These are phyloP conservation scores for Paralagenidium karlingii DNA, from an alignment of 352 stramenopile genomes.

Conservation along the genomic window DNA sequence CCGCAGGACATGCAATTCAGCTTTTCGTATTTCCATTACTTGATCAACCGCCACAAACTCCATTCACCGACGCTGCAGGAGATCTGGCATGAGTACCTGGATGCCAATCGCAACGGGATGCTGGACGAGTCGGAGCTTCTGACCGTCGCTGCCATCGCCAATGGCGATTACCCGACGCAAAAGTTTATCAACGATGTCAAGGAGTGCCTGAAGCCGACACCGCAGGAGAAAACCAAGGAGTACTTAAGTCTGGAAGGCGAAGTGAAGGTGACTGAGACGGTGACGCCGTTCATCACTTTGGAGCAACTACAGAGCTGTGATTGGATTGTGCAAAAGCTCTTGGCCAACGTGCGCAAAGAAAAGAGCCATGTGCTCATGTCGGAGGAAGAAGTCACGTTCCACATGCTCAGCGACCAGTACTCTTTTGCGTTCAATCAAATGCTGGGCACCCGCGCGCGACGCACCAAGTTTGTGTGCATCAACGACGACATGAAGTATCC, in stretches of 20 bases:
- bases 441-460: slow-evolving; percentile 80
- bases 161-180: slow-evolving; percentile 57
- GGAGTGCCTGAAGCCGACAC: slow-evolving; percentile 39
- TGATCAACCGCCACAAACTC: slow-evolving; percentile 83
- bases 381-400: slow-evolving; percentile 87
- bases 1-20: slow-evolving; percentile 92
- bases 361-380: slow-evolving; percentile 36
- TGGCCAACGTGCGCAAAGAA: slow-evolving; percentile 56
- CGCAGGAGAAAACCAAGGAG: slow-evolving; percentile 53
- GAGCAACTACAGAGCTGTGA: slow-evolving; percentile 36
- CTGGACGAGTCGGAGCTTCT: slow-evolving; percentile 86
- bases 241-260: slow-evolving; percentile 37
- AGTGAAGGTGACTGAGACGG: slow-evolving; percentile 52
- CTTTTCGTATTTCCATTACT: slow-evolving; percentile 93
- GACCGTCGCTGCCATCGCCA: slow-evolving; percentile 75
- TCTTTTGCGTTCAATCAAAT: slow-evolving; percentile 85
- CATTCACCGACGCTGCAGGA: slow-evolving; percentile 53
- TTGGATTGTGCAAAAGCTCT: slow-evolving; percentile 30
- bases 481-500: slow-evolving; percentile 93
- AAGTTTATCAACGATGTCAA: slow-evolving; percentile 49
- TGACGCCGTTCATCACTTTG: slow-evolving; percentile 61
- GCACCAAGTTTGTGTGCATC: slow-evolving; percentile 94
- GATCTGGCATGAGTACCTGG: slow-evolving; percentile 82
- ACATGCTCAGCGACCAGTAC: slow-evolving; percentile 92
- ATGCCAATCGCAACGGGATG: slow-evolving; percentile 84